Base-by-base conservation (phyloP, 1,284 basidiomycete genomes). In the Heliocybe sulcata region DNA sequence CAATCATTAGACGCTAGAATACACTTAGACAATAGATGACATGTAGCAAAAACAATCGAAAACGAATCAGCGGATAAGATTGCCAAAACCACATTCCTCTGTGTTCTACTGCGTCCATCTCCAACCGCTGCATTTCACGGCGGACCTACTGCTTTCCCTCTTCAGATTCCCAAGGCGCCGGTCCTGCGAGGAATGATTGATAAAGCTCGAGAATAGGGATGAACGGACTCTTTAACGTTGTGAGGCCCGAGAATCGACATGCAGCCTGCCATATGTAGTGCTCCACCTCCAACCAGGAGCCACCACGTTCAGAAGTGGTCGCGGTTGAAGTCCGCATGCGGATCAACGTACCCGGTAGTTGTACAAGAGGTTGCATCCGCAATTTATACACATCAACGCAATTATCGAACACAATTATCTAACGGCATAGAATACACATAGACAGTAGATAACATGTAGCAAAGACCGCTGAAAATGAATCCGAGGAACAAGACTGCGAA, bases 141-240 rank as follows among this genome's bases (percentile, higher is more conserved):
- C 86, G 70, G 4, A 90, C 82, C 59, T 87, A 80, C 60, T 74
- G 61, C 91, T 86, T 64, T 90, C 85, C 42, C 86, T 69, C 63
- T 91, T 89, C 54, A 73, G 73, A 52, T 72, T 67, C 23, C 65
- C 67, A 33, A 67, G 58, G 25, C 8, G 14, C 4, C 8, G 4
- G 58, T 66, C 64, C 19, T 65, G 51, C 10, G 59, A 57, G 25
- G 26, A 3, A 25, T 55, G 23, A n/a, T n/a, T n/a, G n/a, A n/a
- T n/a, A n/a, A 0, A 61, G 61, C 35, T 74, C 75, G 1, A 68
- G 67, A 9, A 78, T 61, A 58, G 85, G 83, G 54, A 79, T 66
- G 0, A 83, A 87, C 8, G 85, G 86, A 57, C 83, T 85, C 67
- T 83, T 87, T 14, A 84, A 85, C 3, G 85, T 59, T 8, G 84